These are phyloP conservation scores for Pseudonectria buxi DNA, from an alignment of 2,329 filamentous ascomycete species.

Conservation along the genomic window DNA sequence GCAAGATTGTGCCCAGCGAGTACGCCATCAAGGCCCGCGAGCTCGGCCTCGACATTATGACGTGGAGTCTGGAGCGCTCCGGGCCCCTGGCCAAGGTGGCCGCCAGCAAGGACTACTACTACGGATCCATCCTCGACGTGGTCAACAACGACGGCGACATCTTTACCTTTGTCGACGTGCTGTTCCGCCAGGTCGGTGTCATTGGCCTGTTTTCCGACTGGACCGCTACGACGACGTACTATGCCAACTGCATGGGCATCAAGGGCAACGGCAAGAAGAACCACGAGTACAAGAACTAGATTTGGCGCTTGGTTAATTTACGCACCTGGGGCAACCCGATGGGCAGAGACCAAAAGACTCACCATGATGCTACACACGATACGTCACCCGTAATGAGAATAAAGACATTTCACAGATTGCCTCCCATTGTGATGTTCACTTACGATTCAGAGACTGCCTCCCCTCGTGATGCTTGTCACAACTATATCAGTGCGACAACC, in stretches of 20 bases:
- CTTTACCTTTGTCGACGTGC: slow-evolving; percentile 58
- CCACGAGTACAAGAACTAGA: too few relatives aligned
- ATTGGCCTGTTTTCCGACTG: slow-evolving; percentile 62
- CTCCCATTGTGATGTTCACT: too few relatives aligned
- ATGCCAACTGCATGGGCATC: slow-evolving; percentile 60
- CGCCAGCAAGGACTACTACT: slow-evolving; percentile 47
- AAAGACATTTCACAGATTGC: too few relatives aligned
- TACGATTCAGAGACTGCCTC: too few relatives aligned
- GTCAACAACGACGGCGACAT: slow-evolving; percentile 60
- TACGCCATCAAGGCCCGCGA: slow-evolving; percentile 57
- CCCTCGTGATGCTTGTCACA: too few relatives aligned
- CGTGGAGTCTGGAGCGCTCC: slow-evolving; percentile 63
- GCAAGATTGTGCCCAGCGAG: slow-evolving; percentile 53
- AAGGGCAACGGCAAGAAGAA: too few relatives aligned
- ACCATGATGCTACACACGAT: too few relatives aligned
- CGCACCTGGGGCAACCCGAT: too few relatives aligned
- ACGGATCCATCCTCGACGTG: slow-evolving; percentile 44
- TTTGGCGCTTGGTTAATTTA: too few relatives aligned
- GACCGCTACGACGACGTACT: slow-evolving; percentile 62
- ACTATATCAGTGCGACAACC: too few relatives aligned
- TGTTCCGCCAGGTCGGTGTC: slow-evolving; percentile 55
- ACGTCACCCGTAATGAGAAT: too few relatives aligned
- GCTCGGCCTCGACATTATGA: slow-evolving; percentile 57
- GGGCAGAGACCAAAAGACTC: too few relatives aligned
- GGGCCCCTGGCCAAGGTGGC: slow-evolving; percentile 48